phyloP scores from a whole-genome alignment of 2,329 filamentous ascomycete species.

The Paracamarosporium sp. region DNA sequence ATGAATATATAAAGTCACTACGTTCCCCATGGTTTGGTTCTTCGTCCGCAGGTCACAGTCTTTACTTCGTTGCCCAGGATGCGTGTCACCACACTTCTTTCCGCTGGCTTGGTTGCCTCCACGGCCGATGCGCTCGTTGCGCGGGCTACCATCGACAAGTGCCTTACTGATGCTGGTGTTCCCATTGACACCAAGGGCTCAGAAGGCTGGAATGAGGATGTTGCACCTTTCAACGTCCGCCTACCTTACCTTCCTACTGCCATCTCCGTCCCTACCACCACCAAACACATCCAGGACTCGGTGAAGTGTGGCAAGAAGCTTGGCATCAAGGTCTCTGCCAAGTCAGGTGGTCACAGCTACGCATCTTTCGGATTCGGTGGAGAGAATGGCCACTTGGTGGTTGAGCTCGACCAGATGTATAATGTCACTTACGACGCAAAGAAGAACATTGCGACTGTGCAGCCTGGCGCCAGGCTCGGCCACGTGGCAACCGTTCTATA shows the following conservation, averaged over 20 bases:
- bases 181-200: constrained; percentile 17
- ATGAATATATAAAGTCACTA: constrained; percentile 2
- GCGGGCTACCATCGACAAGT: constrained; percentile 19
- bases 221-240: constrained; percentile 26
- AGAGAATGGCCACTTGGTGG: constrained; percentile 51
- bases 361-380: constrained; percentile 54
- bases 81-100: constrained; percentile 13
- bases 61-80: constrained; percentile 13
- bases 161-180: constrained; percentile 18
- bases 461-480: constrained; percentile 54
- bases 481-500: constrained; percentile 23
- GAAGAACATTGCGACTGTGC: constrained; percentile 48
- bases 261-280: constrained; percentile 58
- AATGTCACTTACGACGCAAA: constrained; percentile 45
- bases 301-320: constrained; percentile 61
- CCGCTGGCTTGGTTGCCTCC: constrained; percentile 16
- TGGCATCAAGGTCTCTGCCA: constrained; percentile 61
- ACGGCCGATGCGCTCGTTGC: constrained; percentile 13
- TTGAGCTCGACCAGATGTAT: constrained; percentile 53
- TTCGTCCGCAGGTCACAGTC: constrained; percentile 6
- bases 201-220: constrained; percentile 11
- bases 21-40: background rate
- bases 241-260: constrained; percentile 52
- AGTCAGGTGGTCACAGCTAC: constrained; percentile 67
- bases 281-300: constrained; percentile 58